A percentile compares a stretch with the other conserved stretches of the same genome.
Evolutionary conservation across 108 stramenopile species (phyloP).

Genomic region (Pseudonitzschia multiseries): DNA sequence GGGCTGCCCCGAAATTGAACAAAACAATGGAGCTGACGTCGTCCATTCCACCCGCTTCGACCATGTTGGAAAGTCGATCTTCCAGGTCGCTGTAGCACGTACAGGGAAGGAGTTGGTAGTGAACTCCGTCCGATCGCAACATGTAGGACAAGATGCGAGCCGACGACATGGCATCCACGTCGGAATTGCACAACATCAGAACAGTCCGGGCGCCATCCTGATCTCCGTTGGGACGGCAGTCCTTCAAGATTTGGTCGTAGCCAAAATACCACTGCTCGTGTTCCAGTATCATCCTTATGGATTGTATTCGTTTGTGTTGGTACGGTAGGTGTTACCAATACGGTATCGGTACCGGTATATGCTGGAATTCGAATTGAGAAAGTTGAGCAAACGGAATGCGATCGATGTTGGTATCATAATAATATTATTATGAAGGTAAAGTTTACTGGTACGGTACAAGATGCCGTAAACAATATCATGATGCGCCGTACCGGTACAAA

Average conservation of each 20-base stretch:
- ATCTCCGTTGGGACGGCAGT: conserved; percentile 48
- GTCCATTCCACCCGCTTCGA: conserved; percentile 9
- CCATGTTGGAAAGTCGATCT: conserved; percentile 7
- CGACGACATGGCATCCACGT: conserved; percentile 75
- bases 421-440: no score
- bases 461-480: no score
- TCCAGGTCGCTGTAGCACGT: conserved; percentile 29
- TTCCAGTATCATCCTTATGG: conserved; percentile 73
- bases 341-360: no score
- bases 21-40: conserved; percentile 62
- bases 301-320: no score
- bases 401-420: no score
- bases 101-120: conserved; percentile 72
- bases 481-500: no score
- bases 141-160: conserved; percentile 74
- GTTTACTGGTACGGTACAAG: no score
- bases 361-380: no score
- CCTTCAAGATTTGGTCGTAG: conserved; percentile 73
- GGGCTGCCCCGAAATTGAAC: conserved; percentile 71
- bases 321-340: no score
- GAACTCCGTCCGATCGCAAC: conserved; percentile 72
- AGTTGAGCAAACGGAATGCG: no score
- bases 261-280: conserved; percentile 75
- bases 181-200: conserved; percentile 64
- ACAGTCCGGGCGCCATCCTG: conserved; percentile 36